These are phyloP conservation scores for Neurospora tetrasperma DNA, from an alignment of 495 filamentous ascomycete species.

Conservation along the genomic window DNA sequence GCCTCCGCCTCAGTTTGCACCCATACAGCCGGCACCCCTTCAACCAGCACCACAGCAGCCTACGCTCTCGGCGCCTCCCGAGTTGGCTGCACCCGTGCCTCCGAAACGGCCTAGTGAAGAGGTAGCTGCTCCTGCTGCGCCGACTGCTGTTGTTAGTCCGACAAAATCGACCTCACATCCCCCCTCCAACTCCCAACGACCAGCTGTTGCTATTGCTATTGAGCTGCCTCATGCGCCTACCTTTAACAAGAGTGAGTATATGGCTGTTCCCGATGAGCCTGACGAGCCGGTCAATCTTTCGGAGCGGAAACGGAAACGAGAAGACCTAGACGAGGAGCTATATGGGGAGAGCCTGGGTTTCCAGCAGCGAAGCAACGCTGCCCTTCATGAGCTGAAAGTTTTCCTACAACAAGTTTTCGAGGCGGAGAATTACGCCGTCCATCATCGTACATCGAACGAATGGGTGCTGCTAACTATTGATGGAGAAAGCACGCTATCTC, in stretches of 20 bases:
- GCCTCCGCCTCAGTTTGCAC: background rate
- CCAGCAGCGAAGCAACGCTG: conserved; percentile 67
- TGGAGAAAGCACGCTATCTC: conserved; percentile 50
- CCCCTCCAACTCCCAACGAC: conserved; percentile 7
- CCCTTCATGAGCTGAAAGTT: conserved; percentile 54
- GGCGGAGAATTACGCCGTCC: conserved; percentile 55
- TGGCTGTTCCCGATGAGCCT: conserved; percentile 30
- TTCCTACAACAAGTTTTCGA: conserved; percentile 66
- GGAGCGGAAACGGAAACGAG: conserved; percentile 27
- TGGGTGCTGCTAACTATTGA: conserved; percentile 37
- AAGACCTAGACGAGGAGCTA: conserved; percentile 31
- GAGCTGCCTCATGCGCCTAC: conserved; percentile 24
- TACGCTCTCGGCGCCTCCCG: background rate
- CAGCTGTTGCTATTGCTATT: conserved; percentile 26
- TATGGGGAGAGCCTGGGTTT: conserved; percentile 52
- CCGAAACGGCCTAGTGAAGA: background rate
- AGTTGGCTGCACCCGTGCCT: background rate
- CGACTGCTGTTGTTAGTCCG: background rate
- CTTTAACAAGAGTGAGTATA: conserved; percentile 32
- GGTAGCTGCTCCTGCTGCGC: background rate
- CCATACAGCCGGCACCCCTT: background rate
- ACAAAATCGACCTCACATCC: conserved; percentile 5
- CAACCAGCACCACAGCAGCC: background rate
- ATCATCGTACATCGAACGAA: conserved; percentile 35
- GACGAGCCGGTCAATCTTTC: conserved; percentile 32